These are phyloP conservation scores for Neospora caninum DNA, from an alignment of 169 alveolate genomes.

Conservation along the genomic window DNA sequence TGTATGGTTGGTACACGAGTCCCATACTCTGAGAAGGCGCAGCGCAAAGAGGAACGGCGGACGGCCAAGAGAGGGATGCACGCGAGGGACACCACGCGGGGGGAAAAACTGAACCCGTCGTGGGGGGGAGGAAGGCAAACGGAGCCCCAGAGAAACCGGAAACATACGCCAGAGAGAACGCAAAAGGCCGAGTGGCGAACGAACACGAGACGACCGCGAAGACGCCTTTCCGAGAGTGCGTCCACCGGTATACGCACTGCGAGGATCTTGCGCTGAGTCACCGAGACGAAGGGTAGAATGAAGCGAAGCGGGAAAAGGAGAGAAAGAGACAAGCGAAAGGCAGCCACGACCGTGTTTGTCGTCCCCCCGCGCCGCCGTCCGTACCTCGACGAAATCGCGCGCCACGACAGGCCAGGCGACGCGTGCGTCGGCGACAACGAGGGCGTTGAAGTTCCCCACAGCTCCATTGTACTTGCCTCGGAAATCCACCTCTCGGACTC, in stretches of 20 bases:
- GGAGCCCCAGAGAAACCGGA: background rate
- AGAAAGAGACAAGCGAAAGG: no score
- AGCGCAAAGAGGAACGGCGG: background rate
- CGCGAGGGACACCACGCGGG: background rate
- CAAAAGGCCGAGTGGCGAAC: no score
- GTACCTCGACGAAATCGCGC: constrained; percentile 52
- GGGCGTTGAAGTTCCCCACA: constrained; percentile 96
- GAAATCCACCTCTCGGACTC: constrained; percentile 75
- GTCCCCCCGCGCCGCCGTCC: background rate
- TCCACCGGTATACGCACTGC: no score
- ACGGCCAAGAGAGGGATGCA: no score
- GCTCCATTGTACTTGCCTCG: constrained; percentile 96
- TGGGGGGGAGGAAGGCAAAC: background rate
- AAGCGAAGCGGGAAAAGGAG: no score
- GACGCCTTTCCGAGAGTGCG: no score
- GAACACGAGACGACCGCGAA: no score
- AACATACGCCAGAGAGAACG: no score
- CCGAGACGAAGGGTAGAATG: no score
- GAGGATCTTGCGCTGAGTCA: no score
- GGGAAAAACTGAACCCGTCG: background rate
- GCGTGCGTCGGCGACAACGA: constrained; percentile 88
- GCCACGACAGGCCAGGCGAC: constrained; percentile 86
- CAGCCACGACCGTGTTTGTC: no score
- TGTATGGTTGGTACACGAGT: constrained; percentile 88
- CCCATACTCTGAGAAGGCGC: constrained; percentile 72